Percentiles rank a stretch among this genome's conserved stretches.
Conservation (phyloP, 805 yeast genomes). For the Yueomyces sinensis region DNA sequence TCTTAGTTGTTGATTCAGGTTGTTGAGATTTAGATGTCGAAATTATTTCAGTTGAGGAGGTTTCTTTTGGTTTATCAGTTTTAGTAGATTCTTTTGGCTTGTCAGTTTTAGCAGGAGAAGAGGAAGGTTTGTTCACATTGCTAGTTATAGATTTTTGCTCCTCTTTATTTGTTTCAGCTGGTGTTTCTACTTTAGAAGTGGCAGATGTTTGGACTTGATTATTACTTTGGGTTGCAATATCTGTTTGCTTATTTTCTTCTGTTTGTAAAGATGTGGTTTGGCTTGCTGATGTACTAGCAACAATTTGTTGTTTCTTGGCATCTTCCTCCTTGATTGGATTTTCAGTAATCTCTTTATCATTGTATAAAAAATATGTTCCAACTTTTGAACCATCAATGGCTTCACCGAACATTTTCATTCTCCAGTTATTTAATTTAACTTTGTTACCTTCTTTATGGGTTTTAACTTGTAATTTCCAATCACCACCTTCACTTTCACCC, state of each 20-base stretch:
- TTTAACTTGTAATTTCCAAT: constrained; percentile 65
- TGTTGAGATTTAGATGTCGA: neutral
- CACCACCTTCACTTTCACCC: constrained; percentile 88
- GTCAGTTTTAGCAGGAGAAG: too few species aligned
- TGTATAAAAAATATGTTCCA: constrained; percentile 36
- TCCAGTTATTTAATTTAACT: constrained; percentile 51
- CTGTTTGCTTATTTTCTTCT: too few species aligned
- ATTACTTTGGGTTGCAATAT: too few species aligned
- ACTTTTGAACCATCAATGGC: constrained; percentile 51
- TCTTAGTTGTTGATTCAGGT: neutral
- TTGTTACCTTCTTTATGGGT: constrained; percentile 28
- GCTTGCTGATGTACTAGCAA: constrained; percentile 1
- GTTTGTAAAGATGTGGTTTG: neutral
- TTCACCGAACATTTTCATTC: constrained; percentile 73
- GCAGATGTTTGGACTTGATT: too few species aligned
- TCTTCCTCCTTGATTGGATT: neutral
- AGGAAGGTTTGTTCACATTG: neutral
- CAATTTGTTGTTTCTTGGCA: neutral
- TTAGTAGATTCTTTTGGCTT: too few species aligned
- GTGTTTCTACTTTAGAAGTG: neutral
- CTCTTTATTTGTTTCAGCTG: neutral
- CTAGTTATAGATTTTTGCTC: neutral
- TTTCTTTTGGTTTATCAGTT: neutral
- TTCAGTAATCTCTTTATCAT: constrained; percentile 20
- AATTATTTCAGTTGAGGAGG: neutral